Evolutionary conservation across 768 basidiomycete genomes (phyloP), one percentile per base, ranked within the genome.

Genomic region (Saitozyma sp.): DNA sequence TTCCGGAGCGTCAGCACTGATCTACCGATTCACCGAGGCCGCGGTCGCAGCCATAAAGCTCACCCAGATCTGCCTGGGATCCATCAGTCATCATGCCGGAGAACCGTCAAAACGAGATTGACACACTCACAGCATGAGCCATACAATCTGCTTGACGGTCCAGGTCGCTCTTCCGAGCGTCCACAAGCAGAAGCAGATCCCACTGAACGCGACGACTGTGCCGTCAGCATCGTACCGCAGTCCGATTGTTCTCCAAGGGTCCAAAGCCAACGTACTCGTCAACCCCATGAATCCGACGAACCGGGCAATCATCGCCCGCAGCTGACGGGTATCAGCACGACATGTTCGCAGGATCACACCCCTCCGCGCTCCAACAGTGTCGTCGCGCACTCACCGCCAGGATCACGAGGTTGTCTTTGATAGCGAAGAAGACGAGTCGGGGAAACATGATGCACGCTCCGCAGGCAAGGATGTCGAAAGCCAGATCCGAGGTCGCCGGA

Each of bases 381-480:
- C 4, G 13, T 29, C 19, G 11, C 8, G 37, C n/a, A 68, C 75
- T 56, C 50, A 79, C 78, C 14, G 78, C 76, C 9, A 79, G 67
- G 48, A 77, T 77, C 17, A 79, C 70, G 9, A 76, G 71, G 50
- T 79, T 77, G 52, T 79, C 78, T 42, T 69, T 74, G 63, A 79
- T 75, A 5, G 76, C 60, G 66, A 76, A 79, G 64, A 79, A 79
- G 10, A 78, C 74, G 0, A 80, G 59, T 46, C 79, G 54, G 0
- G 79, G 79, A 59, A 80, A 78, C 14, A 80, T 68, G 17, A 80
- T 77, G 51, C 76, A 78, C 3, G 79, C 79, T 14, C 73, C 78
- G 20, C 70, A 72, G 8, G 74, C 70, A 10, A 80, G 64, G 42
- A 79, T 70, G 55, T 80, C 78, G 62, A 80, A 79, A 11, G 77